Percentiles rank a stretch among this genome's conserved stretches.
phyloP scores from a whole-genome alignment of 2,329 filamentous ascomycete species.

The Knufia petricola region DNA sequence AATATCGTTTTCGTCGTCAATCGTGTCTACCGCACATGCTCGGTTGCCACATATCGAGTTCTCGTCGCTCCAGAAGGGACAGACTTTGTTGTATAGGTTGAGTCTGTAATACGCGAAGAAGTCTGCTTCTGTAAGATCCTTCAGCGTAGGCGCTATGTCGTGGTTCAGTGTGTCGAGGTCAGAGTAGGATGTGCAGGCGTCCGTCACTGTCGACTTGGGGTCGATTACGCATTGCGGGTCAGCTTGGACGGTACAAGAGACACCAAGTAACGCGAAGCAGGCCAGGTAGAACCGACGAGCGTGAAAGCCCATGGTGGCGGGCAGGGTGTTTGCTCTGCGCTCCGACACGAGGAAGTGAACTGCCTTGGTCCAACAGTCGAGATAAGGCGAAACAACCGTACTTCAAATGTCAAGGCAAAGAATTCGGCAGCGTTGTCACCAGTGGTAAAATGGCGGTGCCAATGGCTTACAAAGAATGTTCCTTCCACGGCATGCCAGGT shows the following conservation, averaged over 20 bases:
- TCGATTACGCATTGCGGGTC: slow-evolving; percentile 47
- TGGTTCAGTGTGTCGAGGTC: slow-evolving; percentile 78
- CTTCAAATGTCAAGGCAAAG: too few relatives aligned
- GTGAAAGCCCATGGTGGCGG: slow-evolving; percentile 2
- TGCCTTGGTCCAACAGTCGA: background rate
- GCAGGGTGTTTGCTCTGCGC: background rate
- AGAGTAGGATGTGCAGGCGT: slow-evolving; percentile 88
- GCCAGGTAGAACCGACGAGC: slow-evolving; percentile 17
- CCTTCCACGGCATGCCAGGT: background rate
- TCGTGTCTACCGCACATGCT: slow-evolving; percentile 86
- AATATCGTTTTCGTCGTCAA: slow-evolving; percentile 92
- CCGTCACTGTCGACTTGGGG: slow-evolving; percentile 76
- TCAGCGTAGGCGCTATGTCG: slow-evolving; percentile 63
- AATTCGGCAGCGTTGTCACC: too few relatives aligned
- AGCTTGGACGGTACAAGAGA: slow-evolving; percentile 13
- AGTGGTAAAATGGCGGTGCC: background rate
- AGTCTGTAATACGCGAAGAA: slow-evolving; percentile 97
- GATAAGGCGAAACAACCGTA: too few relatives aligned
- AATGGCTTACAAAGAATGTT: background rate
- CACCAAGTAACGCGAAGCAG: slow-evolving; percentile 16
- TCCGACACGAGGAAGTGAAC: background rate
- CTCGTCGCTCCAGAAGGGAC: slow-evolving; percentile 92
- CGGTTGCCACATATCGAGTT: slow-evolving; percentile 94
- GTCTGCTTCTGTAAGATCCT: slow-evolving; percentile 79
- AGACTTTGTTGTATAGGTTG: slow-evolving; percentile 88